Evolutionary conservation across 2,329 filamentous ascomycete genomes (phyloP).

Genomic region (Scortechinia acanthostroma): DNA sequence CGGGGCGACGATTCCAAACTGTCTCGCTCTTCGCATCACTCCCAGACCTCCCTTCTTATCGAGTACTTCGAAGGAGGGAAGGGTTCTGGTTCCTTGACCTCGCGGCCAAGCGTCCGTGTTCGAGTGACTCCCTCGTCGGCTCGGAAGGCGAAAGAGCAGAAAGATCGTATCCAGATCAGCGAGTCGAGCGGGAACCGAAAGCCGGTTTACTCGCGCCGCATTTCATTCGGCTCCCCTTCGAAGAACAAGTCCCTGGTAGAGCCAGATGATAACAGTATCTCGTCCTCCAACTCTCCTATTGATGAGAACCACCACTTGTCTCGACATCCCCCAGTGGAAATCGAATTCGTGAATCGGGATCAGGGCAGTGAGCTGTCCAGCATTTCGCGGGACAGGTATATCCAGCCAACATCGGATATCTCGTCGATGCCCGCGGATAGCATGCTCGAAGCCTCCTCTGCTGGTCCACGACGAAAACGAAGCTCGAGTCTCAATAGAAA

Average conservation of each 20-base stretch:
- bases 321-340: not conserved
- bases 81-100: slow-evolving; percentile 31
- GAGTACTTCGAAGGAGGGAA: slow-evolving; percentile 62
- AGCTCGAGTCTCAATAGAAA: slow-evolving; percentile 38
- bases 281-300: slow-evolving; percentile 12
- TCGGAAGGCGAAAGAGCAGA: slow-evolving; percentile 20
- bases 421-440: slow-evolving; percentile 71
- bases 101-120: slow-evolving; percentile 55
- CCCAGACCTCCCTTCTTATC: slow-evolving; percentile 60
- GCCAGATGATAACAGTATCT: slow-evolving; percentile 7
- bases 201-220: slow-evolving; percentile 59
- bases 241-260: slow-evolving; percentile 11
- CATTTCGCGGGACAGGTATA: slow-evolving; percentile 31
- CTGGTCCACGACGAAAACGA: slow-evolving; percentile 27
- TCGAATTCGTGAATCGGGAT: not conserved
- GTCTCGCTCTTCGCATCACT: slow-evolving; percentile 40
- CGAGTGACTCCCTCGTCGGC: slow-evolving; percentile 52
- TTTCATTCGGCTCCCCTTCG: slow-evolving; percentile 38
- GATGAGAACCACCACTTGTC: slow-evolving; percentile 21
- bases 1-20: slow-evolving; percentile 26
- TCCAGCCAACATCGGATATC: slow-evolving; percentile 51
- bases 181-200: slow-evolving; percentile 49
- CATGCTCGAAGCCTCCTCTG: slow-evolving; percentile 47
- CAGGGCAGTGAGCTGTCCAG: slow-evolving; percentile 27
- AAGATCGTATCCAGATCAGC: slow-evolving; percentile 60